Evolutionary conservation across 345 rosid species (phyloP).

Genomic region (Salix purpurea): DNA sequence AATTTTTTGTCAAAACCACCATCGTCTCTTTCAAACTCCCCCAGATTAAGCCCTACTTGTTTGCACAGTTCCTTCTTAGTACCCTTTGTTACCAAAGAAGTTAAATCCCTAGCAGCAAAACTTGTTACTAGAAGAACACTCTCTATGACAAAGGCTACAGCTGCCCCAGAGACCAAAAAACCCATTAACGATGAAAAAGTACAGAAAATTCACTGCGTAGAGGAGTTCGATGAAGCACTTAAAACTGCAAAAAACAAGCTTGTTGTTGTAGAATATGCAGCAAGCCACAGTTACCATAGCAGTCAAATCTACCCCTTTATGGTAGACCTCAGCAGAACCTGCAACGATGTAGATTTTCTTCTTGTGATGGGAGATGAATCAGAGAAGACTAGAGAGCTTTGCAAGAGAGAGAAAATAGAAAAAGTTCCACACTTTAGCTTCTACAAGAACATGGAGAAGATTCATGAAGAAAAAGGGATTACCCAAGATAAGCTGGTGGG

Average conservation of each 20-base stretch:
- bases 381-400: constrained; percentile 63
- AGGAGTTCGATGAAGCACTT: constrained; percentile 74
- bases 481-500: constrained; percentile 79
- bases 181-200: constrained; percentile 53
- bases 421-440: constrained; percentile 87
- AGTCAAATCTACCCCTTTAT: constrained; percentile 71
- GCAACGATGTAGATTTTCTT: constrained; percentile 76
- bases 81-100: constrained; percentile 1
- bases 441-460: constrained; percentile 78
- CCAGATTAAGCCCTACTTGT: constrained; percentile 16
- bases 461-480: constrained; percentile 89
- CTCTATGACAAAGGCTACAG: constrained; percentile 38
- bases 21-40: constrained; percentile 21
- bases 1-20: constrained; percentile 51
- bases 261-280: constrained; percentile 76
- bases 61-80: constrained; percentile 21
- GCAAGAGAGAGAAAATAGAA: constrained; percentile 67
- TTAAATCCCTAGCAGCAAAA: background rate
- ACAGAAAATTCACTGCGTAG: constrained; percentile 54
- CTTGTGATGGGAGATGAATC: constrained; percentile 89
- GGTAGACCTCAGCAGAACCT: constrained; percentile 76
- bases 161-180: constrained; percentile 42
- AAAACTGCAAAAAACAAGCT: constrained; percentile 56
- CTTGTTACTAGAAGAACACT: background rate
- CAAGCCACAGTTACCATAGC: constrained; percentile 48